Conservation (phyloP, 2,329 filamentous ascomycete species). For the Biscogniauxia marginata region DNA sequence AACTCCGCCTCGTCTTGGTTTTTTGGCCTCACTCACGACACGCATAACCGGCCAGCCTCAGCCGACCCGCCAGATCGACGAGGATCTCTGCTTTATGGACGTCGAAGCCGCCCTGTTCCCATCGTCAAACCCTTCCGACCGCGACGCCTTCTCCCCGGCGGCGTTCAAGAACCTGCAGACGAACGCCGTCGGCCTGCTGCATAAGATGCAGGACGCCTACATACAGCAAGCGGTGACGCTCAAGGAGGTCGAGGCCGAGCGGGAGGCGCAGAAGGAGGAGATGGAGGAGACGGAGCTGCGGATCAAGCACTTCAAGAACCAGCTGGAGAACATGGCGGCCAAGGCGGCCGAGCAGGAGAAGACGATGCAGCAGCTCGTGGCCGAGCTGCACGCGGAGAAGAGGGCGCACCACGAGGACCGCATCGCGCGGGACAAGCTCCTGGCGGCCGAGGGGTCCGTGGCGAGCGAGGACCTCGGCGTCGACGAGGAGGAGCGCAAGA, state of each 20-base stretch:
- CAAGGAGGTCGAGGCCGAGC: slow-evolving; percentile 51
- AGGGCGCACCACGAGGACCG: slow-evolving; percentile 42
- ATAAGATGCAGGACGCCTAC: slow-evolving; percentile 59
- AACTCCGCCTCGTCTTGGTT: slow-evolving; percentile 42
- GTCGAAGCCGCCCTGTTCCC: slow-evolving; percentile 56
- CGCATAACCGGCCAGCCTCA: slow-evolving; percentile 33
- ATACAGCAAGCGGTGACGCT: slow-evolving; percentile 50
- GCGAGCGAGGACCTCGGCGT: slow-evolving; percentile 53
- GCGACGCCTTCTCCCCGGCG: slow-evolving; percentile 55
- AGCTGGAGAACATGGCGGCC: slow-evolving; percentile 58
- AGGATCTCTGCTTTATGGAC: slow-evolving; percentile 56
- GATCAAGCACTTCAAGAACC: slow-evolving; percentile 53
- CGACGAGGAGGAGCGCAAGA: slow-evolving; percentile 47
- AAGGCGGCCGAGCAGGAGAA: slow-evolving; percentile 54
- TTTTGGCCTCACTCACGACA: slow-evolving; percentile 45
- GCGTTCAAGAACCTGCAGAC: slow-evolving; percentile 61
- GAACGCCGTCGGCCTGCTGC: slow-evolving; percentile 55
- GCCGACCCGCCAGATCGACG: slow-evolving; percentile 35
- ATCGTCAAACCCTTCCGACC: slow-evolving; percentile 37
- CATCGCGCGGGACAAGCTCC: slow-evolving; percentile 30
- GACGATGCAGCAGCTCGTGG: slow-evolving; percentile 48
- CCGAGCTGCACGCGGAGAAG: slow-evolving; percentile 53
- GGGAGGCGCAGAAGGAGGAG: slow-evolving; percentile 54
- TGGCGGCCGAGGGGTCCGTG: slow-evolving; percentile 40
- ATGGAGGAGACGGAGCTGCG: slow-evolving; percentile 54